These are phyloP conservation scores for Yarrowia galli DNA, from an alignment of 1,139 yeast genomes.

Conservation along the genomic window DNA sequence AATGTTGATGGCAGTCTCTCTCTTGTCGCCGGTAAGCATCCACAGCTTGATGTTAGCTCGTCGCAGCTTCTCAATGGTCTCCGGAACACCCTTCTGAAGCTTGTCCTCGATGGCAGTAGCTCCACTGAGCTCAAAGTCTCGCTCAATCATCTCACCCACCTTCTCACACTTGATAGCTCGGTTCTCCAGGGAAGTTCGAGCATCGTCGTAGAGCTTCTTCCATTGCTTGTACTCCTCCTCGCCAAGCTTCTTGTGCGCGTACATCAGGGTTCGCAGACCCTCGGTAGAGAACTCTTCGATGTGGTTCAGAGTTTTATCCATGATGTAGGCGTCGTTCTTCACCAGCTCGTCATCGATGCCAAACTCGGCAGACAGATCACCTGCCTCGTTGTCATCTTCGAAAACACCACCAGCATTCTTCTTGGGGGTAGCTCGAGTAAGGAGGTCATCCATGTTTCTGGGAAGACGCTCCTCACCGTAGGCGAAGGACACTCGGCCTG, in stretches of 20 bases:
- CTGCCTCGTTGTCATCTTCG: background rate
- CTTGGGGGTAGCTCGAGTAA: conserved; percentile 11
- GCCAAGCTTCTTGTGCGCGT: conserved; percentile 77
- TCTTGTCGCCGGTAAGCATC: conserved; percentile 98
- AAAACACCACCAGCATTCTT: background rate
- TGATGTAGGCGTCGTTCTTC: conserved; percentile 75
- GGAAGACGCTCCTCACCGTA: conserved; percentile 41
- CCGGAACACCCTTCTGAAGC: conserved; percentile 94
- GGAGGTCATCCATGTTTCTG: conserved; percentile 49
- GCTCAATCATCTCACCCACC: conserved; percentile 77
- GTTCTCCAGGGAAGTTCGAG: conserved; percentile 76
- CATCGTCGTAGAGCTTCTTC: conserved; percentile 71
- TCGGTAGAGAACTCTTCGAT: conserved; percentile 94
- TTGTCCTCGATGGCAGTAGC: conserved; percentile 98
- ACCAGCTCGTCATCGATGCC: conserved; percentile 67
- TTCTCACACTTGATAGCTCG: conserved; percentile 72
- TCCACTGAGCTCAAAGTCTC: conserved; percentile 71
- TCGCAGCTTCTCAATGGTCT: conserved; percentile 87
- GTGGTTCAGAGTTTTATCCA: conserved; percentile 87
- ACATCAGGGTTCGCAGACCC: conserved; percentile 87
- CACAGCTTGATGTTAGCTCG: conserved; percentile 94
- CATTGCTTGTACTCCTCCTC: conserved; percentile 67
- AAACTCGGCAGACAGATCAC: conserved; percentile 39
- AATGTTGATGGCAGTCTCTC: conserved; percentile 97
- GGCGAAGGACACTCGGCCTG: conserved; percentile 42